A percentile compares a stretch with the other conserved stretches of the same genome.
These are phyloP conservation scores for barrel medic (Medicago truncatula) DNA, from an alignment of 306 rosid species.

Conservation along the genomic window DNA sequence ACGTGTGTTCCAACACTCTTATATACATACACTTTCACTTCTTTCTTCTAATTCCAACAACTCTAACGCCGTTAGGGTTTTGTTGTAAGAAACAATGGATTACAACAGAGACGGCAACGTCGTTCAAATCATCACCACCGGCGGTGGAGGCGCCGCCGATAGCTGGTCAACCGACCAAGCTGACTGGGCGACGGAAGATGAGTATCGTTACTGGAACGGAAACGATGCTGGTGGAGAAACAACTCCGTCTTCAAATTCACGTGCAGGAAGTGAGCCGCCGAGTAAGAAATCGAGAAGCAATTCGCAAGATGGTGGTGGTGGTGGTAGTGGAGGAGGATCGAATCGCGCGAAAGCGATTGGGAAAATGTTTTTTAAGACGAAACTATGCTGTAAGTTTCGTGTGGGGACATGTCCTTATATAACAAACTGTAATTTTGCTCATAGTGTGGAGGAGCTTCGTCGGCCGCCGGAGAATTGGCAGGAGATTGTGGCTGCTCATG, in stretches of 20 bases:
- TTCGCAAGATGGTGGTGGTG: slow-evolving; percentile 61
- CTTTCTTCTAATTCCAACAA: not conserved
- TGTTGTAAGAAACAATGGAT: slow-evolving; percentile 59
- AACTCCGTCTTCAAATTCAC: slow-evolving; percentile 66
- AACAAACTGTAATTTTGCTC: slow-evolving; percentile 96
- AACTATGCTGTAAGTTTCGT: slow-evolving; percentile 94
- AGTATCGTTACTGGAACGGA: slow-evolving; percentile 82
- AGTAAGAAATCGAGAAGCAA: slow-evolving; percentile 69
- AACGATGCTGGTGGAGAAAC: slow-evolving; percentile 61
- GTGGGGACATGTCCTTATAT: slow-evolving; percentile 91
- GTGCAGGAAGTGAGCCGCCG: slow-evolving; percentile 89
- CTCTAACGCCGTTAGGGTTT: slow-evolving; percentile 39
- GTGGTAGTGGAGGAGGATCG: not conserved
- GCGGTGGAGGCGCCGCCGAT: slow-evolving; percentile 50
- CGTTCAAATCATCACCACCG: slow-evolving; percentile 76
- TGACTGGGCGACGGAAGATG: slow-evolving; percentile 98
- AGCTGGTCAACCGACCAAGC: slow-evolving; percentile 80
- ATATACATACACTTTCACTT: not conserved
- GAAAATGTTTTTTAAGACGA: slow-evolving; percentile 98
- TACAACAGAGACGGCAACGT: slow-evolving; percentile 71
- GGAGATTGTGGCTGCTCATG: slow-evolving; percentile 96
- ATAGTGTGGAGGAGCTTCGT: slow-evolving; percentile 92
- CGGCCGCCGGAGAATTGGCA: slow-evolving; percentile 99
- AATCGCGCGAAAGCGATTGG: slow-evolving; percentile 78
- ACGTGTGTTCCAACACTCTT: too few species aligned